phyloP scores from a whole-genome alignment of 2,329 filamentous ascomycete genomes.

The Fusarium clavum region DNA sequence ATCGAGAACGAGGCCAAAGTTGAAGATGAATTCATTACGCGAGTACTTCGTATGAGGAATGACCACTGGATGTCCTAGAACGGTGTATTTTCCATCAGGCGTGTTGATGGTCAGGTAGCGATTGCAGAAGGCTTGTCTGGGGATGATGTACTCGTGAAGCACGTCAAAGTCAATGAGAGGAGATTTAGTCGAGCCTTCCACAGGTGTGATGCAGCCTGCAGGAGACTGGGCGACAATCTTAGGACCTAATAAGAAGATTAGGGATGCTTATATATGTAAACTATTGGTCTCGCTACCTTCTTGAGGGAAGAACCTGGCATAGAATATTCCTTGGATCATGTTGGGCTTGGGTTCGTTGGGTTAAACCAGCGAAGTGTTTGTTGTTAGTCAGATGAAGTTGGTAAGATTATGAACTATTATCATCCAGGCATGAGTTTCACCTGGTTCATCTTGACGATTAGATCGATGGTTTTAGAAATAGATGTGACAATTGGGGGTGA shows the following conservation, averaged over 20 bases:
- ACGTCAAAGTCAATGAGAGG: slow-evolving; percentile 87
- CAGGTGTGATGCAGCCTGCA: slow-evolving; percentile 69
- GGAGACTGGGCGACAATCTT: slow-evolving; percentile 73
- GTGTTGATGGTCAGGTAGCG: slow-evolving; percentile 85
- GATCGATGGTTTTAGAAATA: neutral
- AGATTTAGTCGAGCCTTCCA: slow-evolving; percentile 52
- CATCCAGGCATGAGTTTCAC: neutral
- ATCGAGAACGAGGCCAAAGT: slow-evolving; percentile 88
- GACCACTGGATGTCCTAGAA: slow-evolving; percentile 90
- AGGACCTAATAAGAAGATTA: slow-evolving; percentile 58
- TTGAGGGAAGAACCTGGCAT: slow-evolving; percentile 74
- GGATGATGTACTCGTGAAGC: slow-evolving; percentile 92
- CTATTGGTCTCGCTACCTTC: slow-evolving; percentile 60
- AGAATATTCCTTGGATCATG: slow-evolving; percentile 79
- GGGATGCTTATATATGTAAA: neutral
- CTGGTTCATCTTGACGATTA: neutral
- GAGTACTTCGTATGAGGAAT: slow-evolving; percentile 85
- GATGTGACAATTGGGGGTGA: neutral
- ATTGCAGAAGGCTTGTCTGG: slow-evolving; percentile 94
- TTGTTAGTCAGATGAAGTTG: neutral
- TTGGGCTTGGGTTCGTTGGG: slow-evolving; percentile 19
- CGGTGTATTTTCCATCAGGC: slow-evolving; percentile 74
- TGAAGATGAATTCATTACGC: slow-evolving; percentile 98
- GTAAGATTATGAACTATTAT: neutral
- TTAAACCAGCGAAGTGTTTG: slow-evolving; percentile 16